A percentile compares a stretch with the other conserved stretches of the same genome.
These are phyloP conservation scores for Candolleomyces aberdarensis DNA, from an alignment of 768 basidiomycete species.

Conservation along the genomic window DNA sequence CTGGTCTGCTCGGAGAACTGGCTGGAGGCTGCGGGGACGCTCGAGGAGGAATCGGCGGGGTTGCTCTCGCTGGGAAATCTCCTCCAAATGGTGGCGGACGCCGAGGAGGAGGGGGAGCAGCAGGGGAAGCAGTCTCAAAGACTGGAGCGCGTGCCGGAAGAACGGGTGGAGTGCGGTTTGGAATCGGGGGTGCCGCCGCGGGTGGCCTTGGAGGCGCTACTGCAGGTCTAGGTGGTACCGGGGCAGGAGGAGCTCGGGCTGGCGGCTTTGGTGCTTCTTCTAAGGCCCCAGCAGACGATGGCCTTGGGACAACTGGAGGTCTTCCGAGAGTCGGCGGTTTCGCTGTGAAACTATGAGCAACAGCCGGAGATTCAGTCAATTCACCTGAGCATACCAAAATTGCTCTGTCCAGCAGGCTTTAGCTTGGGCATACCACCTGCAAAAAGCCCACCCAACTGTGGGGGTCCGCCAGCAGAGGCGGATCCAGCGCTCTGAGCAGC, in stretches of 20 bases:
- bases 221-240: constrained; percentile 5
- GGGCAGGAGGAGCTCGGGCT: constrained; percentile 1
- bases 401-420: constrained; percentile 70
- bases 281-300: constrained; percentile 14
- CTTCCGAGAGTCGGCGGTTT: constrained; percentile 64
- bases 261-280: constrained; percentile 2
- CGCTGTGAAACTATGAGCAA: constrained; percentile 31
- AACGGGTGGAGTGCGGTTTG: constrained; percentile 36
- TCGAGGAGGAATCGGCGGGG: constrained; percentile 40
- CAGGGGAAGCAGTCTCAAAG: constrained; percentile 34
- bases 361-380: constrained; percentile 1
- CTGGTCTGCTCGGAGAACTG: constrained; percentile 22
- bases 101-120: constrained; percentile 40
- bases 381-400: constrained; percentile 41
- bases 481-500: constrained; percentile 15
- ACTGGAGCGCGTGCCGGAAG: constrained; percentile 23
- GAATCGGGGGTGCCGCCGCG: constrained; percentile 24
- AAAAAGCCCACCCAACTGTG: constrained; percentile 82
- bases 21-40: constrained; percentile 21
- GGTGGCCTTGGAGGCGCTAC: constrained; percentile 28
- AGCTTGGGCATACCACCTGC: constrained; percentile 91
- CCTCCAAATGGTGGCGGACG: constrained; percentile 34
- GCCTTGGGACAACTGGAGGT: constrained; percentile 62
- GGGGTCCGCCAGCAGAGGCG: constrained; percentile 45
- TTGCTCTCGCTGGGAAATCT: constrained; percentile 34